Evolutionary conservation across 2,329 filamentous ascomycete genomes (phyloP).

Genomic region (Samsoniella hepiali): DNA sequence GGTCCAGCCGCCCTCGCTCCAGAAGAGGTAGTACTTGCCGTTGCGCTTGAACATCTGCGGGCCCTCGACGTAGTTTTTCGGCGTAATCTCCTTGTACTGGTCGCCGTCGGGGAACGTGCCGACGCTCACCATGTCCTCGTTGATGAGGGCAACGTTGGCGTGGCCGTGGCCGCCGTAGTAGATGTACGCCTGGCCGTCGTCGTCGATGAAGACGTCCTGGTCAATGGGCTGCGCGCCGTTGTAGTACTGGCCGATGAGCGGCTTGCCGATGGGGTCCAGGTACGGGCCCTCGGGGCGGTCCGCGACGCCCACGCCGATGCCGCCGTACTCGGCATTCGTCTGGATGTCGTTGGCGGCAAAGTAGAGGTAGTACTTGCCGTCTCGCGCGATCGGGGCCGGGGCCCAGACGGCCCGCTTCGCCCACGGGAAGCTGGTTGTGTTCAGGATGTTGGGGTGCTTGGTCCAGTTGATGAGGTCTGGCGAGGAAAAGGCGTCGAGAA

Average conservation of each 20-base stretch:
- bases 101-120: constrained; percentile 40
- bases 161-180: constrained; percentile 39
- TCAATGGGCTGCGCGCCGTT: constrained; percentile 46
- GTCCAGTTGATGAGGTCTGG: constrained; percentile 47
- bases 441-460: constrained; percentile 43
- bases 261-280: constrained; percentile 32
- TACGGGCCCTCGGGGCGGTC: constrained; percentile 36
- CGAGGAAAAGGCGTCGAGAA: constrained; percentile 50
- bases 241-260: constrained; percentile 37
- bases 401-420: constrained; percentile 46
- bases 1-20: constrained; percentile 47
- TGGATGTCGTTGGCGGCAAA: constrained; percentile 49
- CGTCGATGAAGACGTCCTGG: constrained; percentile 40
- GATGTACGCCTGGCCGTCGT: constrained; percentile 41
- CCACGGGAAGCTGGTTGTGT: constrained; percentile 34
- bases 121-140: constrained; percentile 40
- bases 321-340: constrained; percentile 34
- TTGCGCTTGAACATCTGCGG: constrained; percentile 45
- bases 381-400: constrained; percentile 41
- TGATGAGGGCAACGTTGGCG: constrained; percentile 41
- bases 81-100: constrained; percentile 44
- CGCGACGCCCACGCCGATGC: constrained; percentile 36
- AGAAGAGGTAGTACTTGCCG: constrained; percentile 45
- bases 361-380: constrained; percentile 48
- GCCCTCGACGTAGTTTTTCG: constrained; percentile 35